Evolutionary conservation across 768 basidiomycete genomes (phyloP), one percentile per base, ranked within the genome.

Genomic region (Sistotremastrum suecicum): DNA sequence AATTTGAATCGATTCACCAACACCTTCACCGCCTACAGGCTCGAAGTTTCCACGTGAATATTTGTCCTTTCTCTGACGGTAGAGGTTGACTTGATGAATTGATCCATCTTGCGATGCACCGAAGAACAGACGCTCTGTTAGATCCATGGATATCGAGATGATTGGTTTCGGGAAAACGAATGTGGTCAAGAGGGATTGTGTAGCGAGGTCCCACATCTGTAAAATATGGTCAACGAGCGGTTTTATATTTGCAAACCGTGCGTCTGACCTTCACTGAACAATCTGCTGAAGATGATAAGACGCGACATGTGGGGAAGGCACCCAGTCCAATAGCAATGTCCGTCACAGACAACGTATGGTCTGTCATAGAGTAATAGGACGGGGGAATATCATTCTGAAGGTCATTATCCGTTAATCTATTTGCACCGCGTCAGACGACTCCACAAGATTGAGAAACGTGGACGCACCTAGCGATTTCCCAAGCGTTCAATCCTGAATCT

Each of bases 321-420:
- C 91, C 90, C 37, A 86, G 60, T 8, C 92, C 89, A 50, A 89
- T 81, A 8, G 70, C 60, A 33, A 98, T 72, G 54, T 86, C 83
- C 5, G 83, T 83, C 7, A 99, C 70, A 5, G 88, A 84, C 3
- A 98, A 74, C 0, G 92, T 95, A 58, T 99, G 95, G 60, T 98
- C 94, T 12, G 83, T 75, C 20, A 98, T 65, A 2, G 78, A 77
- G 57, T 78, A 82, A 56, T 80, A 85, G 3, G 91, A 82, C 48
- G 80, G 66, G 3, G 84, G 76, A 10, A 82, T 69, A 39, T 88
- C 83, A 50, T 74, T 75, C 62, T 87, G 83, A n/a, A 66, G 55
- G 11, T 76, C 75, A 50, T 86, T 73, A 50, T 88, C 83, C 11
- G 89, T 60, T 50, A 91, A 64, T 73, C 88, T 91, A 50, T 3